Conservation (phyloP, 1,284 basidiomycete species). For the Ceratobasidium sp. region DNA sequence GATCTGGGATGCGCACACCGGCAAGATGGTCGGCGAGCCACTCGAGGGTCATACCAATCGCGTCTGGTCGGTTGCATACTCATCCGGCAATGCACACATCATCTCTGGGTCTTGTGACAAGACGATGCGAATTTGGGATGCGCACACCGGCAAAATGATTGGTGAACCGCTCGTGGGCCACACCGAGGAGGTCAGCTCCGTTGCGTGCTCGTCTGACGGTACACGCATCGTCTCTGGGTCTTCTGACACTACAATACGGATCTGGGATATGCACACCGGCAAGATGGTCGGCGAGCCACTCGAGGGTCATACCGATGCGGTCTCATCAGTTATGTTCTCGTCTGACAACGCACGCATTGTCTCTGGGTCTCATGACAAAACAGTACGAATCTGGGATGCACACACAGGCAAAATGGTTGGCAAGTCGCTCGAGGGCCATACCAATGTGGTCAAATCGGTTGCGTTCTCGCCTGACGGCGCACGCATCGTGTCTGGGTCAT, state of each 20-base stretch:
- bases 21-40: too few species aligned
- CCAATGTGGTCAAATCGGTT: not conserved
- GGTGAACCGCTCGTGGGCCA: too few species aligned
- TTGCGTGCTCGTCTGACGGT: constrained; percentile 20
- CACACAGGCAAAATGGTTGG: not conserved
- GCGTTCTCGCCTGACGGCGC: constrained; percentile 38
- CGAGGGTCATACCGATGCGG: not conserved
- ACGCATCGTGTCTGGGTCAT: constrained; percentile 27
- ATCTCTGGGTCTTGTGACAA: too few species aligned
- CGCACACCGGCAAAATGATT: too few species aligned
- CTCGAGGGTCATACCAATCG: too few species aligned
- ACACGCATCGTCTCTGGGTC: constrained; percentile 22
- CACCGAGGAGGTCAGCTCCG: too few species aligned
- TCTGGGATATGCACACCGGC: constrained; percentile 10
- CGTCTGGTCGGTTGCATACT: too few species aligned
- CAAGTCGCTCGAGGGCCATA: constrained; percentile 9
- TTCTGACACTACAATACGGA: not conserved
- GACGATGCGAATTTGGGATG: too few species aligned
- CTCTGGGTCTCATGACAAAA: not conserved
- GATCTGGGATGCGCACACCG: too few species aligned
- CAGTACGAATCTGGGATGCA: not conserved
- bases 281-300: not conserved
- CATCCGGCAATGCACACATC: too few species aligned
- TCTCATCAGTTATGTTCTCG: not conserved
- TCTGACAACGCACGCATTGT: not conserved